Base-by-base conservation (phyloP, 2,329 filamentous ascomycete genomes). In the Diaporthe humulicola region DNA sequence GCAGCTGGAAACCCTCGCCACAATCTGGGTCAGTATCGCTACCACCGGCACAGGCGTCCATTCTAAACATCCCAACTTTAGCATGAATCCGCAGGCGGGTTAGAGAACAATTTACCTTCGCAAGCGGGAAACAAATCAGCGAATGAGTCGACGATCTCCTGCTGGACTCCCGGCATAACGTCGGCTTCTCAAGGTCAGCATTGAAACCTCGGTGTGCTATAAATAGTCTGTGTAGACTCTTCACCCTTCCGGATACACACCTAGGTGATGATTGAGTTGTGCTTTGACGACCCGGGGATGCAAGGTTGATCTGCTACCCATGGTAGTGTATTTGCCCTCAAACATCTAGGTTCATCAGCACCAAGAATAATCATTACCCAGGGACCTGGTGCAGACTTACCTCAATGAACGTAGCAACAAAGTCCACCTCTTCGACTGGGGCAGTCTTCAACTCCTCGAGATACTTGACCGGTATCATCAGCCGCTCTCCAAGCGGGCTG, bases 311-410 rank as follows among this genome's bases (percentile, higher is more conserved):
- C 80, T 77, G 48, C 78, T 81, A 22, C 81, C 80, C 75, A 82
- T 79, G 0, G 79, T 80, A 0, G 80, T 82, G 73, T 82, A 81
- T 71, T 79, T 79, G n/a, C 79, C 81, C 71, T 81, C 81, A 57
- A 82, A 82, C 80, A 82, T 82, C 76, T 80, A 5, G 1, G 4
- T 40, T 25, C 12, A 19, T 69, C 10, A 69, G 15, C 33, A 38
- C 28, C 4, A 38, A 2, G 8, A 15, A 10, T 22, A 7, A 22
- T 40, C 7, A 28, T 1, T 10, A 15, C 14, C 9, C 14, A 38
- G 0, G 8, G 7, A 5, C 5, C 0, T 28, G 33, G 25, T 8
- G 33, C n/a, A 54, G 7, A 40, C 48, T 69, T 17, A 69, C 64
- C 10, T 69, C 75, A 36, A 79, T 76, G 54, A 79, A 81, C 0